Percentiles rank a stretch among this genome's conserved stretches.
Evolutionary conservation across 2,329 filamentous ascomycete genomes (phyloP).

Genomic region (Malbranchea zuffiana): DNA sequence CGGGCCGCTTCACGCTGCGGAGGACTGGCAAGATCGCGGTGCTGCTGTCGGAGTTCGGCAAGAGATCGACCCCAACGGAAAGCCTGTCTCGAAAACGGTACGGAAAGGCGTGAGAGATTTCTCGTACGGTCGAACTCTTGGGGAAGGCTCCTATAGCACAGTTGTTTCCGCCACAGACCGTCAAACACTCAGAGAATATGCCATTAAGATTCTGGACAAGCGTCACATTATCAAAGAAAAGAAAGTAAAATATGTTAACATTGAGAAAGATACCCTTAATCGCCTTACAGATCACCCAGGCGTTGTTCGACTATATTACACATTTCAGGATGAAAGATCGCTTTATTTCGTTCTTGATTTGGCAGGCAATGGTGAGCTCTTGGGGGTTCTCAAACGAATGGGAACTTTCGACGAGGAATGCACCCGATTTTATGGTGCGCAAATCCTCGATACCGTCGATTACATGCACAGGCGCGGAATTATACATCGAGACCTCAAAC

Average conservation of each 20-base stretch:
- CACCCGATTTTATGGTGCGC: conserved; percentile 83
- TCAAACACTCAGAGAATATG: conserved; percentile 89
- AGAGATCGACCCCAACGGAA: conserved; percentile 76
- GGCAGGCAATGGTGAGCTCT: conserved; percentile 79
- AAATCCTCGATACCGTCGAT: conserved; percentile 90
- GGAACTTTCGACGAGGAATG: conserved; percentile 93
- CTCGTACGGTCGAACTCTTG: conserved; percentile 77
- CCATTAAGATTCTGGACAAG: conserved; percentile 96
- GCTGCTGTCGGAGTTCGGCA: conserved; percentile 75
- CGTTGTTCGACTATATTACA: conserved; percentile 94
- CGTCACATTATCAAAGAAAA: conserved; percentile 99
- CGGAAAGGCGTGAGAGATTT: conserved; percentile 98
- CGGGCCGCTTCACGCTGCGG: conserved; percentile 54
- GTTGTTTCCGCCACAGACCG: conserved; percentile 87
- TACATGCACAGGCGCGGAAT: conserved; percentile 97
- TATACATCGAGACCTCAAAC: conserved; percentile 92
- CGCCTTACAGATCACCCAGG: conserved; percentile 91
- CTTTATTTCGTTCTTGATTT: conserved; percentile 95
- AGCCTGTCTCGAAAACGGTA: conserved; percentile 67
- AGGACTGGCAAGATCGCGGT: conserved; percentile 92
- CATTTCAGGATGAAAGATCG: conserved; percentile 92
- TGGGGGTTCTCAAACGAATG: conserved; percentile 88
- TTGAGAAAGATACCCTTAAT: conserved; percentile 96
- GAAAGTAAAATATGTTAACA: conserved; percentile 99
- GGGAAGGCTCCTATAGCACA: conserved; percentile 95